phyloP scores from a whole-genome alignment of 768 basidiomycete genomes.

The Mycena chlorophos region DNA sequence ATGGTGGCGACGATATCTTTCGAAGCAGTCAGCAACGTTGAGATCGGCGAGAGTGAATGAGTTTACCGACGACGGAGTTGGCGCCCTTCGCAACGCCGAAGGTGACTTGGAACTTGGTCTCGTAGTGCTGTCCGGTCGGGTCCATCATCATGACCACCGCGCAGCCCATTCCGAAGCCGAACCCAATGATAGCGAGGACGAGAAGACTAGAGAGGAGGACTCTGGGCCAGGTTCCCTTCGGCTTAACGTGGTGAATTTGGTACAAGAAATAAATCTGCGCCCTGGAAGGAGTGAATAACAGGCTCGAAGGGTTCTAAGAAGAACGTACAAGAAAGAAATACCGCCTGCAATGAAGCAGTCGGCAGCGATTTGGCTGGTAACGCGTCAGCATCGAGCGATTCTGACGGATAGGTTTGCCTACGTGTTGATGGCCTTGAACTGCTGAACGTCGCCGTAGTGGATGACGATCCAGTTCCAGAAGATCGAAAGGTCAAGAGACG shows the following conservation, averaged over 20 bases:
- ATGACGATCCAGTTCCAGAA: slow-evolving; percentile 11
- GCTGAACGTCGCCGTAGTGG: slow-evolving; percentile 3
- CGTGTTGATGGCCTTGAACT: slow-evolving; percentile 2
- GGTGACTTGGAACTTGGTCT: slow-evolving; percentile 3
- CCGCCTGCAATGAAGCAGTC: slow-evolving; percentile 8
- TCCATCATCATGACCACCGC: slow-evolving; percentile 8
- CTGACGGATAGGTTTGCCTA: not conserved
- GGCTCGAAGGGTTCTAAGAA: not conserved
- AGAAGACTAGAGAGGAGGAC: slow-evolving; percentile 1
- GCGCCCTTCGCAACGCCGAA: slow-evolving; percentile 13
- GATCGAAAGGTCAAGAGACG: not conserved
- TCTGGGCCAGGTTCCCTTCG: not conserved
- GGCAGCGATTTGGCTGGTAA: slow-evolving; percentile 3
- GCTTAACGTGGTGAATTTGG: slow-evolving; percentile 15
- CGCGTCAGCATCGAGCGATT: not conserved
- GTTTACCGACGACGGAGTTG: slow-evolving; percentile 2
- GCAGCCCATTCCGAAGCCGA: slow-evolving; percentile 5
- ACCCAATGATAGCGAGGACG: slow-evolving; percentile 4
- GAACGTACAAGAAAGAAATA: slow-evolving; percentile 7
- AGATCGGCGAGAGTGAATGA: no score
- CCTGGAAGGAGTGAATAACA: not conserved
- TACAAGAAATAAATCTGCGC: slow-evolving; percentile 14
- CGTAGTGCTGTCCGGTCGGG: slow-evolving; percentile 8
- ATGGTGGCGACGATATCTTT: slow-evolving; percentile 15
- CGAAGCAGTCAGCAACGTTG: no score